Base-by-base conservation (phyloP, 352 stramenopile genomes). In the Phytophthora citrophthora region DNA sequence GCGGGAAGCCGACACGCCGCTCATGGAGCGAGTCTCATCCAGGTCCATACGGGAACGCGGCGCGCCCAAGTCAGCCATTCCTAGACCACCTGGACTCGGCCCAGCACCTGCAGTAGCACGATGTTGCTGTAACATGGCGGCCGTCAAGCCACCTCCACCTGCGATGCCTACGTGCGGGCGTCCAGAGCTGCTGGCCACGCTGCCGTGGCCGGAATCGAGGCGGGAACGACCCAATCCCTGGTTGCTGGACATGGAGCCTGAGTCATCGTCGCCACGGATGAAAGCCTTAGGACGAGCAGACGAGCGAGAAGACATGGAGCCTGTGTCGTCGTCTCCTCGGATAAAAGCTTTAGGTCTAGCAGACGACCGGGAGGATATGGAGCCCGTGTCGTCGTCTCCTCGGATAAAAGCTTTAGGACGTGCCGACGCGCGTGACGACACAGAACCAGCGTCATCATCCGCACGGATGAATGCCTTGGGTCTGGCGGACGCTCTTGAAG, bases 101-200 rank as follows among this genome's bases (percentile, higher is more conserved):
- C 40, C 59, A 29, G 52, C 46, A 15, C 39, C 52, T 10, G 48
- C 54, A 12, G 57, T 34, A 11, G 56, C 65, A 10, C 60, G 61
- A 57, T 76, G 72, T 50, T 81, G 64, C 41, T 76, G 68, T 34
- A 81, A 47, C 64, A 81, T 81, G 12, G 72, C 72, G 4, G 72
- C 54, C 32, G 72, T 81, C 47, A 81, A 46, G 4, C 68, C 68
- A 29, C 71, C 69, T 18, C 71, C 65, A 8, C 70, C 70, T 8
- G 69, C 70, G 31, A 78, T 75, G 32, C 70, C 65, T 12, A 72
- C 55, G 12, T 74, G 70, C 2, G 70, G 57, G n/a, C 54, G 65
- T n/a, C 60, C 43, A 10, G 57, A 64, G n/a, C 26, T 52, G 40
- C 57, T 64, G 16, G 65, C 38, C 11, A 66, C 52, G 12, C 47